Evolutionary conservation across 768 basidiomycete species (phyloP).

Genomic region (Mycena vitilis): DNA sequence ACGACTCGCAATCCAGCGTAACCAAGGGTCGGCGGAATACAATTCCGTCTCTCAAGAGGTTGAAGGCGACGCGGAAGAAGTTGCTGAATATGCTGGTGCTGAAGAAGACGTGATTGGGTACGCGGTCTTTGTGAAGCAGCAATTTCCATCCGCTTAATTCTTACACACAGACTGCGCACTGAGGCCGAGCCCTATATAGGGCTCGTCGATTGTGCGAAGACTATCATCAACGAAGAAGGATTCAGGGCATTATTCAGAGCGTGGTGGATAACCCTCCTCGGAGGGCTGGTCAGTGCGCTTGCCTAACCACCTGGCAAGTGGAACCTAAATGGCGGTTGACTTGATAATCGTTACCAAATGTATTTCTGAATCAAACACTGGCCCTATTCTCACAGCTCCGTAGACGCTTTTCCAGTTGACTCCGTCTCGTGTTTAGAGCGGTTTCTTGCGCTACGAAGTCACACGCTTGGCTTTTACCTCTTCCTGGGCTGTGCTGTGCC

Average conservation of each 20-base stretch:
- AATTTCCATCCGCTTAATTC: conserved; percentile 24
- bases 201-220: conserved; percentile 78
- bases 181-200: conserved; percentile 86
- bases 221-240: conserved; percentile 85
- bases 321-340: background rate
- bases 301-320: conserved; percentile 39
- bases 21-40: conserved; percentile 80
- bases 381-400: background rate
- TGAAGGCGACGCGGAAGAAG: conserved; percentile 71
- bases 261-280: conserved; percentile 86
- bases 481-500: conserved; percentile 5
- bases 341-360: conserved; percentile 5
- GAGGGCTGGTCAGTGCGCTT: conserved; percentile 68
- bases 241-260: conserved; percentile 79
- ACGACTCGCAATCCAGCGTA: conserved; percentile 85
- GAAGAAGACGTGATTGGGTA: conserved; percentile 91
- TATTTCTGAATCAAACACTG: conserved; percentile 9
- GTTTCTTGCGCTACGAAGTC: too few relatives aligned
- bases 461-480: conserved; percentile 3
- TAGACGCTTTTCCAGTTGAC: too few relatives aligned
- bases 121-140: conserved; percentile 37
- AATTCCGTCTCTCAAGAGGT: conserved; percentile 82
- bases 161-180: conserved; percentile 65
- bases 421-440: too few relatives aligned
- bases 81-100: conserved; percentile 70